Evolutionary conservation across 1,284 basidiomycete genomes (phyloP).

Genomic region (Cutaneotrichosporon cyanovorans): DNA sequence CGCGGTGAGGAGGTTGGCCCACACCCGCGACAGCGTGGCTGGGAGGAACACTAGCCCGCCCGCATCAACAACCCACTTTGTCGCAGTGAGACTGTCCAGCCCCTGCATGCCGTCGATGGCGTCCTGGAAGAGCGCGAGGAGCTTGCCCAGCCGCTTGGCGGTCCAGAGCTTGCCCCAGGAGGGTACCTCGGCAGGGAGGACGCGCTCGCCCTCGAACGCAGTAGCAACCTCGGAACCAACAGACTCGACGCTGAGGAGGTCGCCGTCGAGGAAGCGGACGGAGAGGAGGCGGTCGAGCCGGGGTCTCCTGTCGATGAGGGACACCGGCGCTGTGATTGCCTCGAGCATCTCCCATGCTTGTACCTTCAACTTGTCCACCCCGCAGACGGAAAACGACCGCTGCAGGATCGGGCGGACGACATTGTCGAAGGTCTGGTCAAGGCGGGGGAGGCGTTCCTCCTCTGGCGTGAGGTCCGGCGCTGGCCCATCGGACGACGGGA

Average conservation of each 20-base stretch:
- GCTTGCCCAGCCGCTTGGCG: constrained; percentile 25
- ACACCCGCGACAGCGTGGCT: constrained; percentile 21
- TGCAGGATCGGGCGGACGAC: constrained; percentile 30
- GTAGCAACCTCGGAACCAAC: background rate
- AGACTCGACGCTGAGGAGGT: constrained; percentile 23
- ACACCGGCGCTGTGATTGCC: constrained; percentile 24
- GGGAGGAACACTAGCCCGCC: constrained; percentile 24
- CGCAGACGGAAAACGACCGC: constrained; percentile 25
- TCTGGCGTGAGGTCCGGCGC: constrained; percentile 19
- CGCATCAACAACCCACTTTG: constrained; percentile 22
- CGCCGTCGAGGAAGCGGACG: constrained; percentile 24
- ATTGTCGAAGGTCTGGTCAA: constrained; percentile 34
- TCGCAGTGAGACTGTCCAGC: constrained; percentile 15
- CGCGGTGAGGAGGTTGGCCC: constrained; percentile 33
- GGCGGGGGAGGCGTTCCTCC: constrained; percentile 21
- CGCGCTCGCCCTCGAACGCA: constrained; percentile 13
- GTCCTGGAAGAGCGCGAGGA: constrained; percentile 30
- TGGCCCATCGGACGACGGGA: constrained; percentile 32
- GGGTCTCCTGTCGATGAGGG: constrained; percentile 7
- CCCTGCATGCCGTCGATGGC: constrained; percentile 28
- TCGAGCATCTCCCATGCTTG: constrained; percentile 36
- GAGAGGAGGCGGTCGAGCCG: constrained; percentile 27
- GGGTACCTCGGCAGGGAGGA: constrained; percentile 29
- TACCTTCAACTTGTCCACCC: constrained; percentile 32
- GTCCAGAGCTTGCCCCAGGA: constrained; percentile 35